These are phyloP conservation scores for Plasmodium inui DNA, from an alignment of 169 alveolate species.

Conservation along the genomic window DNA sequence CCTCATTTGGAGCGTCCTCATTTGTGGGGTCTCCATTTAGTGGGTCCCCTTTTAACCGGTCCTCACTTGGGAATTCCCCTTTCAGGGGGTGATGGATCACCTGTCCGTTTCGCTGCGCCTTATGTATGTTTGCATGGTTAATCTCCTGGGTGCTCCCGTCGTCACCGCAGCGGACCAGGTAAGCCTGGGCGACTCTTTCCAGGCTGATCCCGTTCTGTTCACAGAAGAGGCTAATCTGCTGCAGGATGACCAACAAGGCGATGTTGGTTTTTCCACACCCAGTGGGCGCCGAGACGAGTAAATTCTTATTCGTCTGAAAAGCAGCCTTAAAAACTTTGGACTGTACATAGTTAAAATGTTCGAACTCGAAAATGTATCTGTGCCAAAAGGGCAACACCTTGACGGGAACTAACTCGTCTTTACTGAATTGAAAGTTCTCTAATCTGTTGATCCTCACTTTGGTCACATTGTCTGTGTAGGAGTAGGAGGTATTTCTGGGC, in stretches of 20 bases:
- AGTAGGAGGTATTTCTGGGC: conserved; percentile 42
- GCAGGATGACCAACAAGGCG: conserved; percentile 94
- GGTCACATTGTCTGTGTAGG: conserved; percentile 47
- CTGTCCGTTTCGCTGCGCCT: neutral
- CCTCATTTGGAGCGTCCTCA: neutral
- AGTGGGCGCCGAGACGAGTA: conserved; percentile 98
- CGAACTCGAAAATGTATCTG: conserved; percentile 71
- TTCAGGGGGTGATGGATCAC: neutral
- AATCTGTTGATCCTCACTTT: conserved; percentile 62
- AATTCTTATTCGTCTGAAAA: conserved; percentile 91
- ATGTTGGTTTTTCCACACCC: conserved; percentile 99
- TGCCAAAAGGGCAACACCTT: conserved; percentile 46
- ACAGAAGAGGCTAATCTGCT: conserved; percentile 70
- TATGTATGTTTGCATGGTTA: neutral
- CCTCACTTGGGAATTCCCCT: neutral
- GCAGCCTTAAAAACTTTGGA: conserved; percentile 93
- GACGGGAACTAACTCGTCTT: conserved; percentile 67
- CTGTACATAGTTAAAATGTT: conserved; percentile 90
- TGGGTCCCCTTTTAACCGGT: neutral
- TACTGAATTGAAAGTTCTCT: conserved; percentile 34
- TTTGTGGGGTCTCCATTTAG: neutral
- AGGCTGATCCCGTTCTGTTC: conserved; percentile 40
- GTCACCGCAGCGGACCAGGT: neutral
- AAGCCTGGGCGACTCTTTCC: conserved; percentile 11
- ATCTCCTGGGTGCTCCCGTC: neutral